Percentiles rank a stretch among this genome's conserved stretches.
phyloP scores from a whole-genome alignment of 2,329 filamentous ascomycete species.

The Cercospora brassicicola region DNA sequence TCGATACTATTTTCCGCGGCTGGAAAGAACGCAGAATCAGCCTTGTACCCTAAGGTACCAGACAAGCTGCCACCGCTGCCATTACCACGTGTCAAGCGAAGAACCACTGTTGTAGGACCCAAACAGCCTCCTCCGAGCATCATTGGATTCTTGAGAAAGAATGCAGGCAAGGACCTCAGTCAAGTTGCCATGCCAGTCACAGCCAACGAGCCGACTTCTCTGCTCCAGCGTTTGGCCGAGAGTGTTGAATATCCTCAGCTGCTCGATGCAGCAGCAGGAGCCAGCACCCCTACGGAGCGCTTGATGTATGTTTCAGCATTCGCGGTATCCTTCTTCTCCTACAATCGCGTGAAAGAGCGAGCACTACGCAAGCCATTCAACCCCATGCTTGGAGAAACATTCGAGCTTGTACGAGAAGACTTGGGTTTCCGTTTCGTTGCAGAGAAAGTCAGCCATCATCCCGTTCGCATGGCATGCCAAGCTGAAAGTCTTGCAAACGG shows the following conservation, averaged over 20 bases:
- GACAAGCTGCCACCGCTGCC: conserved; percentile 78
- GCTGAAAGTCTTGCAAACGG: conserved; percentile 64
- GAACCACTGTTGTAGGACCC: conserved; percentile 69
- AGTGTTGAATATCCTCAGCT: conserved; percentile 87
- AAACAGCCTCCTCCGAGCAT: conserved; percentile 82
- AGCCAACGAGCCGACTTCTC: conserved; percentile 85
- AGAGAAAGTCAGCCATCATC: conserved; percentile 91
- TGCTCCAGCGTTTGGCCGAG: conserved; percentile 85
- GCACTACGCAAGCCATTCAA: conserved; percentile 96
- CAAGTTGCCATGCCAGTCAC: conserved; percentile 98
- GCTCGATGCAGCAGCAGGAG: conserved; percentile 67
- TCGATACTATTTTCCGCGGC: conserved; percentile 25
- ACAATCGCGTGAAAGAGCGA: conserved; percentile 79
- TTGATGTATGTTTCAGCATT: conserved; percentile 86
- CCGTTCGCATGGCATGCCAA: conserved; percentile 88
- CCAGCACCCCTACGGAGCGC: conserved; percentile 61
- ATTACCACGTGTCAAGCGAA: conserved; percentile 64
- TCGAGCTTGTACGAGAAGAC: conserved; percentile 84
- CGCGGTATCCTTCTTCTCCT: conserved; percentile 82
- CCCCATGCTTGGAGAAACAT: conserved; percentile 93
- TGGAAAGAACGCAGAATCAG: conserved; percentile 26
- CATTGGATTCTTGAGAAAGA: conserved; percentile 92
- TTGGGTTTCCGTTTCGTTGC: conserved; percentile 87
- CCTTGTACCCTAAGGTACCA: conserved; percentile 71
- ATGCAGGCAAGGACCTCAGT: conserved; percentile 95